Percentiles rank a stretch among this genome's conserved stretches.
These are phyloP conservation scores for Hyaloscypha finlandica DNA, from an alignment of 495 filamentous ascomycete species.

Conservation along the genomic window DNA sequence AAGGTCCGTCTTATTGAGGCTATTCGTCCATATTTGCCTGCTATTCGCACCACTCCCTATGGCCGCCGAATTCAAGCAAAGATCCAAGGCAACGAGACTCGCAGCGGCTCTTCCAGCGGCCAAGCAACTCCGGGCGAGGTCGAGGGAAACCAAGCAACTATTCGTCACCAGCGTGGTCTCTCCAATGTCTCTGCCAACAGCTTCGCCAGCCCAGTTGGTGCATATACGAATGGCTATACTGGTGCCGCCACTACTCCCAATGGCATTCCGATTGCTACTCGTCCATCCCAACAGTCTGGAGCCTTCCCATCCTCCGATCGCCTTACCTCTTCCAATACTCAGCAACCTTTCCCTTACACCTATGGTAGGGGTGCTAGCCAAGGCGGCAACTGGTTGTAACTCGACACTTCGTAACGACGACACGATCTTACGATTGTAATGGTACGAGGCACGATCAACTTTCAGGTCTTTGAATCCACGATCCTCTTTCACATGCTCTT, in stretches of 20 bases:
- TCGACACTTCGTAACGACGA: conserved; percentile 30
- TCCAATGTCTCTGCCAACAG: conserved; percentile 26
- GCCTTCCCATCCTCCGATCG: conserved; percentile 23
- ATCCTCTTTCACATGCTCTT: conserved; percentile 14
- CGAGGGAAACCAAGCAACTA: conserved; percentile 18
- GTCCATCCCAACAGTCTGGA: conserved; percentile 17
- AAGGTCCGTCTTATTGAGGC: conserved; percentile 75
- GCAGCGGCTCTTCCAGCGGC: conserved; percentile 32
- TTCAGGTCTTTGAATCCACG: conserved; percentile 24
- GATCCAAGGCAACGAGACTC: conserved; percentile 49
- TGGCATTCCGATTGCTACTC: conserved; percentile 22
- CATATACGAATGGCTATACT: conserved; percentile 29
- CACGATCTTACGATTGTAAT: conserved; percentile 37
- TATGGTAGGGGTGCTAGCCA: conserved; percentile 28
- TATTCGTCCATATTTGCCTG: conserved; percentile 79
- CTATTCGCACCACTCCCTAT: conserved; percentile 85
- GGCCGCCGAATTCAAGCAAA: conserved; percentile 90
- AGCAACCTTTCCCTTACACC: conserved; percentile 23
- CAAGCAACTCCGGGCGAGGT: conserved; percentile 34
- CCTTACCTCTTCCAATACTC: conserved; percentile 11
- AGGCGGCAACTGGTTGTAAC: conserved; percentile 29
- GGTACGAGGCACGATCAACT: conserved; percentile 35
- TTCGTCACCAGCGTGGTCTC: conserved; percentile 29
- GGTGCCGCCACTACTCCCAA: conserved; percentile 17
- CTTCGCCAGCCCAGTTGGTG: conserved; percentile 18